Evolutionary conservation across 352 stramenopile species (phyloP), one percentile per base, ranked within the genome.

Genomic region (Plasmopara viticola): DNA sequence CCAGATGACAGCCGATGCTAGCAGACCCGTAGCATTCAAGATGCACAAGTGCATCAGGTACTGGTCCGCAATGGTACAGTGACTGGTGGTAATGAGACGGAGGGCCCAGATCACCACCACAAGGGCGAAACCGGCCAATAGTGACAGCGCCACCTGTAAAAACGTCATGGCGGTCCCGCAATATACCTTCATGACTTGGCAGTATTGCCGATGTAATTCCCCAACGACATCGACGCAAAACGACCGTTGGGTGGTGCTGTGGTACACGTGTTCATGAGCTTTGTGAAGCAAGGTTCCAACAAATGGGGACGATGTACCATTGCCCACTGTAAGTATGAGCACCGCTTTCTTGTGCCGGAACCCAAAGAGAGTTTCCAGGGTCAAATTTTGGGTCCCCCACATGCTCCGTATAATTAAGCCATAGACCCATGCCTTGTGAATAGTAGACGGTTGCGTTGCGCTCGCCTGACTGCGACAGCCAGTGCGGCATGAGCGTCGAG

Each of bases 331-430:
- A 91, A 12, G 66, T 71, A 49, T 89, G 55, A 15, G 62, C 68
- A 7, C 59, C 76, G 29, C 70, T 91, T 43, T 64, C 57, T 45
- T 91, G 80, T 9, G 70, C 62, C 14, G 80, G 80, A 13, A 87
- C 62, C 80, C 80, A 91, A 20, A 91, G 69, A 38, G 80, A 87
- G 50, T 91, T 91, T 34, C 78, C 74, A 0, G 80, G 80, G 35
- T 89, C 80, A 38, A 85, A 91, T 40, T 43, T 60, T 5, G 63
- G 53, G 44, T 85, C 80, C 25, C 80, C 80, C 28, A 84, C 74
- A 46, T 88, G 80, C 51, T 87, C 72, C 3, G 80, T 91, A 64
- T 80, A 91, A 58, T 91, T 91, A 51, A 87, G 76, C 80, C 80
- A 91, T 15, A 91, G 55, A 0, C 80, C 80, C 43, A 91, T 72